phyloP scores from a whole-genome alignment of 768 basidiomycete species.

The Lactarius hengduanensis region DNA sequence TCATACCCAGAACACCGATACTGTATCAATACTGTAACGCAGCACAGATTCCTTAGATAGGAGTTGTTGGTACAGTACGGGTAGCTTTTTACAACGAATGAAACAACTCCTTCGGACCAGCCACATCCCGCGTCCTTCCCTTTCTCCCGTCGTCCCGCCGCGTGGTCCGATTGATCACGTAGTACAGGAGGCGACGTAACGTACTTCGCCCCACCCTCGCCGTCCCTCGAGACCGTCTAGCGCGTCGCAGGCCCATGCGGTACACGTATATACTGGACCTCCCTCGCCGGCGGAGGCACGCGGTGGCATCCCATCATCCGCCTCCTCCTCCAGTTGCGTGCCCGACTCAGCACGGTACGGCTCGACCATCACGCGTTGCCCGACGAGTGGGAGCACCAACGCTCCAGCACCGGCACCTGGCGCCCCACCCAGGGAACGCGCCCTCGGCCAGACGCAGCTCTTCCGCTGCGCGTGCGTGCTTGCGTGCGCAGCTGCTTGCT shows the following conservation, averaged over 20 bases:
- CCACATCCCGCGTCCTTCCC: neutral
- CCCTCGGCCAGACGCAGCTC: constrained; percentile 12
- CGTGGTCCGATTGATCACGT: neutral
- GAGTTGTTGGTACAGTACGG: neutral
- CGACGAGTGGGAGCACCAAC: constrained; percentile 14
- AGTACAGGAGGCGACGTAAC: neutral
- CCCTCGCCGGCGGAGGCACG: constrained; percentile 19
- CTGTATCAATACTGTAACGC: neutral
- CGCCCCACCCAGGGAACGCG: constrained; percentile 18
- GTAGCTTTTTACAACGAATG: neutral
- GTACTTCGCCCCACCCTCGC: constrained; percentile 13
- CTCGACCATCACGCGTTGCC: constrained; percentile 11
- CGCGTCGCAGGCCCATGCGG: constrained; percentile 17
- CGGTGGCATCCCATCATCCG: neutral
- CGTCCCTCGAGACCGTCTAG: constrained; percentile 21
- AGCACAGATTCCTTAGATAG: no score
- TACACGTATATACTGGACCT: constrained; percentile 16
- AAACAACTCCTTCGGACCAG: neutral
- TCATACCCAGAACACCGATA: neutral
- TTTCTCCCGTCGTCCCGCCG: neutral
- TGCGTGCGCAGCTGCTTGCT: no score
- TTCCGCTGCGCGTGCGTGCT: constrained; percentile 2
- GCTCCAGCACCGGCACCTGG: neutral
- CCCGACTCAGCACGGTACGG: constrained; percentile 1
- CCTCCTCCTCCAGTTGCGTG: neutral